A percentile compares a stretch with the other conserved stretches of the same genome.
Conservation (phyloP, 2,329 filamentous ascomycete genomes). For the Arthrobotrys sinensis region DNA sequence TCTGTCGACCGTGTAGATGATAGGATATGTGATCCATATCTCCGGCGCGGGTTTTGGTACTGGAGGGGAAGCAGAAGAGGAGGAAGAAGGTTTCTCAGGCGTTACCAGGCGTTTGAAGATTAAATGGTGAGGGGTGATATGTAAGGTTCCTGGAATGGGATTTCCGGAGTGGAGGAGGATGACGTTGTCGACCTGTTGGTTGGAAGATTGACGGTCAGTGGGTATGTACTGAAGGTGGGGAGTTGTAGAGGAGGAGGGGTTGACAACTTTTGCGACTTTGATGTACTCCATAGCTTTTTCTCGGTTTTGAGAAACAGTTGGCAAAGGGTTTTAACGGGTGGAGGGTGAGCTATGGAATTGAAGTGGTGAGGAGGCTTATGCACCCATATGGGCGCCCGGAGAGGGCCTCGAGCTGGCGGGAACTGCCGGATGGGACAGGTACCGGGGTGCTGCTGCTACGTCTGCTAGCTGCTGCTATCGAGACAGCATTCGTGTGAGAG, state of each 20-base stretch:
- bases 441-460: neutral
- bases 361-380: conserved; percentile 21
- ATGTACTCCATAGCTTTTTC: conserved; percentile 63
- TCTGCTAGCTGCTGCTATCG: conserved; percentile 12
- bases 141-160: conserved; percentile 73
- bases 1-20: conserved; percentile 80
- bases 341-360: conserved; percentile 28
- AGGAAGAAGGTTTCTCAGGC: conserved; percentile 25
- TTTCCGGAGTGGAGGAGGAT: conserved; percentile 75
- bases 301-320: neutral
- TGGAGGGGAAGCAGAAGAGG: conserved; percentile 15
- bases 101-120: conserved; percentile 66
- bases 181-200: conserved; percentile 74
- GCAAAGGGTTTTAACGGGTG: neutral
- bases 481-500: conserved; percentile 25
- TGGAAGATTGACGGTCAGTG: conserved; percentile 37
- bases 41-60: conserved; percentile 70
- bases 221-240: neutral
- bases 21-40: conserved; percentile 94
- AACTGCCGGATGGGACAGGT: conserved; percentile 39
- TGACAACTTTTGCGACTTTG: conserved; percentile 63
- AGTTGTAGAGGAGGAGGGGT: conserved; percentile 2
- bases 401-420: conserved; percentile 44
- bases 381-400: conserved; percentile 33
- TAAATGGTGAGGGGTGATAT: conserved; percentile 76